Base-by-base conservation (phyloP, 495 filamentous ascomycete genomes). In the Endocarpon pusillum region DNA sequence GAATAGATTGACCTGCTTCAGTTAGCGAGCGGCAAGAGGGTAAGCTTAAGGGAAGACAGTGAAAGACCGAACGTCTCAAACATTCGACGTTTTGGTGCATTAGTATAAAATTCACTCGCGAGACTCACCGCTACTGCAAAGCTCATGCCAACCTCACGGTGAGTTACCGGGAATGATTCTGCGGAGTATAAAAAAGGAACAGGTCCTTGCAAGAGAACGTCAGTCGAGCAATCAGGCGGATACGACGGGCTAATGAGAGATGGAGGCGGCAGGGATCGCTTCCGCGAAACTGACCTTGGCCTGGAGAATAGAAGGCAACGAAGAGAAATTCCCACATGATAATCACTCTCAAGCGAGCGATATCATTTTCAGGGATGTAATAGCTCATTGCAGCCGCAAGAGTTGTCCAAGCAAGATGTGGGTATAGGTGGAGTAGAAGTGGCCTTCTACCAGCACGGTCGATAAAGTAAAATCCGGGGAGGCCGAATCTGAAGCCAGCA, bases 401-500 rank as follows among this genome's bases (percentile, higher is more conserved):
- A 12, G 79, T 53, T n/a, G 67, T 69, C 69, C 70, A 74, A 16
- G 61, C 68, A 74, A 80, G 78, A 27, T 75, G 58, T 1, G 76
- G 76, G 54, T 78, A 80, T 12, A 76, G 80, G 48, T 76, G 72
- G 7, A 80, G 63, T 0, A 80, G 64, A 0, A 81, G 62, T 9
- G 63, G 61, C 24, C 76, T 65, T 12, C 76, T 71, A 20, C 76
- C 76, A 33, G 70, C 78, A 14, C 71, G 77, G 48, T 81, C 76
- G 43, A 81, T 81, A 10, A 73, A 76, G 54, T 61, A 74, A 33
- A 80, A 60, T 11, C 75, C 75, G 5, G 76, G 75, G 53, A 67
- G 72, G 27, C 73, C 71, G 41, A 81, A 81, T 19, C 71, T 41
- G 52, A 72, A 79, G 48, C 79, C 79, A n/a, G n/a, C n/a, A n/a